Percentiles rank a stretch among this genome's conserved stretches.
Conservation (phyloP, 495 filamentous ascomycete genomes). For the Penicillium ochrochloron region DNA sequence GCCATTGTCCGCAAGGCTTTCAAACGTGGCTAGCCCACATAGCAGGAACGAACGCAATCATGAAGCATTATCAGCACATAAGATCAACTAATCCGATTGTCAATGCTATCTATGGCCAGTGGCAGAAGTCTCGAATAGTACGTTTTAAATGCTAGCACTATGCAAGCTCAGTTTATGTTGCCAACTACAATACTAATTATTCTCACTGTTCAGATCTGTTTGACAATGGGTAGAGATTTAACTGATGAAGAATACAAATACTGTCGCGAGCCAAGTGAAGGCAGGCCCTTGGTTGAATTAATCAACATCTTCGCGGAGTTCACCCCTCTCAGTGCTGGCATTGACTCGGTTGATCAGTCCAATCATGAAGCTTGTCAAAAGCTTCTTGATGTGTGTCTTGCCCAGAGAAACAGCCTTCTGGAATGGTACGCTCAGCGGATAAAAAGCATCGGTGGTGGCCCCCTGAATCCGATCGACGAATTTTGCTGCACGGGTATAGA, state of each 20-base stretch:
- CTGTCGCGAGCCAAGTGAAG: not conserved
- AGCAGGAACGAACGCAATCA: not conserved
- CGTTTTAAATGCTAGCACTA: not conserved
- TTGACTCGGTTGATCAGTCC: not conserved
- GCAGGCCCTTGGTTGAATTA: not conserved
- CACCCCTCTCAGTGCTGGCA: not conserved
- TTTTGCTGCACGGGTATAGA: not conserved
- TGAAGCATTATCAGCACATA: not conserved
- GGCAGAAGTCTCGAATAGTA: slow-evolving; percentile 2
- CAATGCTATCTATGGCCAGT: not conserved
- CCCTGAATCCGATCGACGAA: not conserved
- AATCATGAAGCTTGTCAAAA: not conserved
- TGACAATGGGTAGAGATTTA: not conserved
- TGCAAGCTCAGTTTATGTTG: too few species aligned
- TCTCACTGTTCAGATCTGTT: not conserved
- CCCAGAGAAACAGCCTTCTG: not conserved
- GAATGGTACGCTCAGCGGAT: not conserved
- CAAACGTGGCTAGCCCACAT: not conserved
- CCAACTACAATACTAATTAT: too few species aligned
- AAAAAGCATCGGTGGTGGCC: not conserved
- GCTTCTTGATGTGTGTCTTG: not conserved
- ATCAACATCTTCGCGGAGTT: not conserved
- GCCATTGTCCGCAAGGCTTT: not conserved
- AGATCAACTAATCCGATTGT: not conserved
- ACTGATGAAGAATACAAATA: not conserved